Base-by-base conservation (phyloP, 495 filamentous ascomycete species). In the Penicillium roqueforti region DNA sequence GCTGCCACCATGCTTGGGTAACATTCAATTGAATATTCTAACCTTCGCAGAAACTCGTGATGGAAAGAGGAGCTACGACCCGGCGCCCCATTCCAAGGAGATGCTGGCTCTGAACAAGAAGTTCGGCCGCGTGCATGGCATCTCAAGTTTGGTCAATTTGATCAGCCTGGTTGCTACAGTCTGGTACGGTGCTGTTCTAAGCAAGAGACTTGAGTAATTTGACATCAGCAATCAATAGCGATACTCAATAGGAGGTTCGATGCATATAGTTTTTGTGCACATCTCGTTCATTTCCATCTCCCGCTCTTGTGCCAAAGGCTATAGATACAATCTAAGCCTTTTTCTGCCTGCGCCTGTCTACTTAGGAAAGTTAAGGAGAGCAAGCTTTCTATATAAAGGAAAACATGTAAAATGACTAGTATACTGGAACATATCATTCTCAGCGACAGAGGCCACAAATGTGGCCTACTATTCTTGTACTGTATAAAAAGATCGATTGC, bases 21-120 rank as follows among this genome's bases (percentile, higher is more conserved):
- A 25, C 11, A 14, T 28, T 39, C 16, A 36, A 25, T 41, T 38
- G 14, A 22, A 51, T 54, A 16, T 55, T 22, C 51, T 56, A 25
- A 41, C 22, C 37, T 18, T 26, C 34, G 8, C 60, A 80, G 87
- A 90, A 77, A 84, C 85, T 45, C 75, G 78, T 52, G 92, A 96
- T 66, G 88, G 89, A 51, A 96, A 93, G 78, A 86, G 83, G 66
- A 84, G 82, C 68, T 85, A 89, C 57, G 91, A 96, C 51, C 67
- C 74, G 22, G 77, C 80, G 14, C 83, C 88, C 29, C 87, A 92
- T 57, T 89, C 86, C 6, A 78, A 85, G 66, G 88, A 88, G 72
- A 96, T 96, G 91, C 56, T 77, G 55, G 76, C 76, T 23, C 67
- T 97, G 65, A 97, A 96, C 74, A 87, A 82, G 74, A 75, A 73